A percentile compares a stretch with the other conserved stretches of the same genome.
Evolutionary conservation across 768 basidiomycete genomes (phyloP).

Genomic region (Aureoboletus auriporus): DNA sequence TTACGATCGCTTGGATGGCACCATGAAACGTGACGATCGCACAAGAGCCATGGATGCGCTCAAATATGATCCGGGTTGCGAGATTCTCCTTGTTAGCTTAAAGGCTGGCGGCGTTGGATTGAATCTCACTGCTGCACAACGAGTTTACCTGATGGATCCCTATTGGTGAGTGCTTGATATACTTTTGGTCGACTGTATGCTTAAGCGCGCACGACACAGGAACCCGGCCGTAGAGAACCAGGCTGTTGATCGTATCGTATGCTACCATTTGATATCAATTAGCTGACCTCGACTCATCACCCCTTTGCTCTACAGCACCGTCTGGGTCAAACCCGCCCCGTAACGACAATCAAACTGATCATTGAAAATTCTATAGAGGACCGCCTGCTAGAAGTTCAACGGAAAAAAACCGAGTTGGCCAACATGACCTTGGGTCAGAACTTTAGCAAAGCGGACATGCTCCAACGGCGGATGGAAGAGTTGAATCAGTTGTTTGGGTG

Average conservation of each 20-base stretch:
- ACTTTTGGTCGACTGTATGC: not conserved
- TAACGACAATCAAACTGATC: slow-evolving; percentile 89
- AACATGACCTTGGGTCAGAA: slow-evolving; percentile 90
- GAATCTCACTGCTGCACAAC: slow-evolving; percentile 91
- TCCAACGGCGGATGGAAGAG: slow-evolving; percentile 86
- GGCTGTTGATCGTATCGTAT: slow-evolving; percentile 93
- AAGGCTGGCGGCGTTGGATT: slow-evolving; percentile 97
- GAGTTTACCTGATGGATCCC: slow-evolving; percentile 94
- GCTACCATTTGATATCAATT: slow-evolving; percentile 27
- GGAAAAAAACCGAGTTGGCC: slow-evolving; percentile 90
- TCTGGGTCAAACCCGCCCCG: slow-evolving; percentile 88
- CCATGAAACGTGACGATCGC: slow-evolving; percentile 96
- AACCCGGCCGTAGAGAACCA: slow-evolving; percentile 98
- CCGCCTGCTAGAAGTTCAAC: slow-evolving; percentile 87
- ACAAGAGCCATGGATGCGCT: slow-evolving; percentile 89
- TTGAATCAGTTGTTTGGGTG: slow-evolving; percentile 69
- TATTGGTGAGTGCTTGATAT: slow-evolving; percentile 61
- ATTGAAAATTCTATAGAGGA: slow-evolving; percentile 94
- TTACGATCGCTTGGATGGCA: slow-evolving; percentile 92
- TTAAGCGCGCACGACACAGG: slow-evolving; percentile 40
- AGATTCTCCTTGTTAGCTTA: slow-evolving; percentile 92
- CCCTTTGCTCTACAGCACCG: slow-evolving; percentile 63
- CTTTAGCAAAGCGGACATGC: slow-evolving; percentile 83
- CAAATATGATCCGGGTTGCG: slow-evolving; percentile 84
- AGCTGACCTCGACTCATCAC: not conserved